Conservation (phyloP, 257 asterid genomes). For the Perilla frutescens region DNA sequence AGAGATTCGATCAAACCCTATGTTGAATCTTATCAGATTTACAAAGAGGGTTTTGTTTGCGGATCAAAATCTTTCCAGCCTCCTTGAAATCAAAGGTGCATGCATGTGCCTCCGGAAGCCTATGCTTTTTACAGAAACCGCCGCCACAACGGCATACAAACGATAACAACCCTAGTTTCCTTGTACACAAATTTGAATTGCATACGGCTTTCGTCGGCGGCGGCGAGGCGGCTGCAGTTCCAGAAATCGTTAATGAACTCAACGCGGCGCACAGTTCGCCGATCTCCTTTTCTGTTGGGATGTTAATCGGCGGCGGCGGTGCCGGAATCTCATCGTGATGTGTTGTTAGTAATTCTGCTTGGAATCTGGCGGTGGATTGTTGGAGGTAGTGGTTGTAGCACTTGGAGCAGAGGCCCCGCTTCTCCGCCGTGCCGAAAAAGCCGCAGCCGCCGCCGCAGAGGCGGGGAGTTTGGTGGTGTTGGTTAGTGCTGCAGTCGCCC, state of each 20-base stretch:
- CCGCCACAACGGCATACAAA: constrained; percentile 42
- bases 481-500: too few relatives aligned
- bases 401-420: constrained; percentile 31
- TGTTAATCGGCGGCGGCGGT: background rate
- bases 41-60: constrained; percentile 39
- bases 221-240: too few relatives aligned
- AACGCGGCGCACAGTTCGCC: too few relatives aligned
- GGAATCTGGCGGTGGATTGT: too few relatives aligned
- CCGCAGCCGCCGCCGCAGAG: constrained; percentile 35
- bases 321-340: background rate
- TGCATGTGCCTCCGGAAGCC: constrained; percentile 44
- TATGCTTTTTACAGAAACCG: constrained; percentile 40
- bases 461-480: background rate
- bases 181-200: constrained; percentile 30
- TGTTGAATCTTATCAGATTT: constrained; percentile 29
- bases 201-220: too few relatives aligned
- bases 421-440: constrained; percentile 25
- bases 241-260: too few relatives aligned
- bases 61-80: constrained; percentile 24
- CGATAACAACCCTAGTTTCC: constrained; percentile 37
- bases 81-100: constrained; percentile 43
- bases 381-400: constrained; percentile 19
- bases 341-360: too few relatives aligned
- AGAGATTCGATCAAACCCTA: constrained; percentile 25
- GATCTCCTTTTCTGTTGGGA: too few relatives aligned